Evolutionary conservation across 2,329 filamentous ascomycete genomes (phyloP), one percentile per base, ranked within the genome.

Genomic region (Aureobasidium sp.): DNA sequence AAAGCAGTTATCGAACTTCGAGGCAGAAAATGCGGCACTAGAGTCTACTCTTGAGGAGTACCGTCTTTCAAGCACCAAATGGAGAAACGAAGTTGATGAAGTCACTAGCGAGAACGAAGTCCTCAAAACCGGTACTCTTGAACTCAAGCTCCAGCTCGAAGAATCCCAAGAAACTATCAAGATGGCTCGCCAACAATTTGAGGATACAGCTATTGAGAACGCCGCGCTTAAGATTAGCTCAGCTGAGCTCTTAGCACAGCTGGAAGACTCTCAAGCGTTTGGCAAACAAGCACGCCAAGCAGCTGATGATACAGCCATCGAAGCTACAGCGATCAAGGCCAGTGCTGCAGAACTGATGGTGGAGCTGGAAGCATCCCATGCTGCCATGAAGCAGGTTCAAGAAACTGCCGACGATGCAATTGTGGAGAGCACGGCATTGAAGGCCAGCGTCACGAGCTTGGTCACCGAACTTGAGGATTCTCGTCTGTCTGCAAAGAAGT

Each of bases 71-170:
- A 81, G 79, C 56, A 79, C 81, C 66, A 82, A 82, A 66, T 84
- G 84, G 78, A 81, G 82, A 49, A 75, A 79, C 48, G 81, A 86
- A 63, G 77, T 84, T 11, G 81, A 86, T 53, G 76, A 81, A 35
- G 79, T 79, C 50, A 81, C 79, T 66, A 74, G 76, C 47, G 82
- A 84, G 66, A 91, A 90, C 67, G 90, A 88, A 72, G 86, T 88
- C 66, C 79, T 97, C 62, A 85, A 86, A 67, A 85, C 84, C 70
- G n/a, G 24, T 57, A 12, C 27, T 27, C 27, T 57, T 24, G 53
- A 57, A 5, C 39, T 57, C 39, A 59, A 59, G 14, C 24, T 27
- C 17, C 33, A 60, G 22, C 24, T 60, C 8, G 44, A 50, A n/a
- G 45, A 31, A n/a, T 24, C 45, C 3, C 22, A 24, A 1, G 44